Evolutionary conservation across 768 basidiomycete genomes (phyloP).

Genomic region (Leccinum longicurvipes): DNA sequence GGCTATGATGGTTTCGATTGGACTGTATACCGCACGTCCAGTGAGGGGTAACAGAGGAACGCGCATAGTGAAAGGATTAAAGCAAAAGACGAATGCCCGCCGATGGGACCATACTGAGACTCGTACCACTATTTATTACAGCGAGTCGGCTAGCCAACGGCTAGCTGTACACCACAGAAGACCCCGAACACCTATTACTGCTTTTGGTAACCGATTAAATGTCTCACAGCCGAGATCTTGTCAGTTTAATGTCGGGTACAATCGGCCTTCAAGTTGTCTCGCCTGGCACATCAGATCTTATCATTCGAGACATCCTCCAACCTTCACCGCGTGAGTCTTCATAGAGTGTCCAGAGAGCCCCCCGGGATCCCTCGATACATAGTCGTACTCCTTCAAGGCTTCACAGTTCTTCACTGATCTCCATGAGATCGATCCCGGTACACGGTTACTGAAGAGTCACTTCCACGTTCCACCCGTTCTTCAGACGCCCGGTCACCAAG

Average conservation of each 20-base stretch:
- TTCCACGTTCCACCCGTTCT: background rate
- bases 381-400: background rate
- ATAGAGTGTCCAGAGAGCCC: too few relatives aligned
- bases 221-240: background rate
- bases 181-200: constrained; percentile 23
- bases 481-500: background rate
- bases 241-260: background rate
- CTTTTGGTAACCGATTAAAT: background rate
- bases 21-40: constrained; percentile 67
- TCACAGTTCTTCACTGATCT: background rate
- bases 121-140: constrained; percentile 31
- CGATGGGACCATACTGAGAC: constrained; percentile 1
- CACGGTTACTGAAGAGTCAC: background rate
- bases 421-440: background rate
- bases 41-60: constrained; percentile 66
- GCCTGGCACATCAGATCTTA: background rate
- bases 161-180: constrained; percentile 12
- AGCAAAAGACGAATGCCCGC: too few relatives aligned
- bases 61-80: constrained; percentile 40
- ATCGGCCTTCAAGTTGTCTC: background rate
- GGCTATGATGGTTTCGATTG: constrained; percentile 88
- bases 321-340: background rate
- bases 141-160: too few relatives aligned
- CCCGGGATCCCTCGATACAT: background rate
- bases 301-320: background rate